These are phyloP conservation scores for Panicum hallii DNA, from an alignment of 202 grass and related monocot species.

Conservation along the genomic window DNA sequence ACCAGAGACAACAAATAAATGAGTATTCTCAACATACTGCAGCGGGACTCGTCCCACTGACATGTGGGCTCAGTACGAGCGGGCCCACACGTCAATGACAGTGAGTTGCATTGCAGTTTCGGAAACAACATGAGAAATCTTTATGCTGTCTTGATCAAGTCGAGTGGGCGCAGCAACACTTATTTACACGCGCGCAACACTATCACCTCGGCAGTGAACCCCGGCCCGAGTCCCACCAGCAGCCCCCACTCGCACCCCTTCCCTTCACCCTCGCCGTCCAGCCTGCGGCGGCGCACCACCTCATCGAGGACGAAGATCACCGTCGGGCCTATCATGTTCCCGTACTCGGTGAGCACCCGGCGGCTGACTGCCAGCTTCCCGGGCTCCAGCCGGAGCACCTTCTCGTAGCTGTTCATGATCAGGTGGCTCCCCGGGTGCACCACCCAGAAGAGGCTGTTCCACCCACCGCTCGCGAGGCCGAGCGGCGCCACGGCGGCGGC, in stretches of 20 bases:
- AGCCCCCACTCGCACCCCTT: conserved; percentile 17
- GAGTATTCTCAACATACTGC: too few relatives aligned
- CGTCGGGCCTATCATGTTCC: conserved; percentile 20
- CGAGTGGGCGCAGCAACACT: not conserved
- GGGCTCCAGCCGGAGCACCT: not conserved
- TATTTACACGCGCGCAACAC: not conserved
- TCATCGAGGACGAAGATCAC: conserved; percentile 43
- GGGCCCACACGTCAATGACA: too few relatives aligned
- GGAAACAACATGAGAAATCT: too few relatives aligned
- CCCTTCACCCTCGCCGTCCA: not conserved
- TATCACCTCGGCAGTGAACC: not conserved
- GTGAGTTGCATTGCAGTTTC: too few relatives aligned
- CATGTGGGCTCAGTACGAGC: too few relatives aligned
- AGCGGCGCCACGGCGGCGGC: not conserved
- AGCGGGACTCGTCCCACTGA: too few relatives aligned
- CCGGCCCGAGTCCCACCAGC: conserved; percentile 40
- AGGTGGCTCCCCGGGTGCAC: not conserved
- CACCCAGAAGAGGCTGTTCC: conserved; percentile 37
- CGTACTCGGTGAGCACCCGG: conserved; percentile 28
- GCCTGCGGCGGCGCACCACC: not conserved
- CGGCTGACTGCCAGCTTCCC: conserved; percentile 33
- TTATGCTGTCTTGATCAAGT: too few relatives aligned
- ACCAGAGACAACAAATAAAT: too few relatives aligned
- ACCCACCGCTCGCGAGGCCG: not conserved
- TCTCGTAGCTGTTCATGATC: not conserved